Evolutionary conservation across 2,329 filamentous ascomycete genomes (phyloP).

Genomic region (Alternaria angustiovoidea): DNA sequence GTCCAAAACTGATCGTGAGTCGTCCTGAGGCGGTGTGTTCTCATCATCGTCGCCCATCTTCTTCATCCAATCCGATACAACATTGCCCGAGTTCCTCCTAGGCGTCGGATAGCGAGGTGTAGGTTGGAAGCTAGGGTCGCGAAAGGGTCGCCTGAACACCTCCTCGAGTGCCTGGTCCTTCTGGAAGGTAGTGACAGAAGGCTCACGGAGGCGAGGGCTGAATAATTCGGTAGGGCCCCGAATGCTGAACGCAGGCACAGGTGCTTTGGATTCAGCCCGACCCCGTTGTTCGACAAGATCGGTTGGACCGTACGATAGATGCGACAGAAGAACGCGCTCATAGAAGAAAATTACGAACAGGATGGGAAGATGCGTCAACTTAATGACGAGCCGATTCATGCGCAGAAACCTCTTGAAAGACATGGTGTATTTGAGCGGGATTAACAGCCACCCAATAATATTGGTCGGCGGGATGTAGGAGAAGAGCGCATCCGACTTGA

Average conservation of each 20-base stretch:
- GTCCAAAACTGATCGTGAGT: slow-evolving; percentile 66
- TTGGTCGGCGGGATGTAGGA: slow-evolving; percentile 93
- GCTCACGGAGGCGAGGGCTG: slow-evolving; percentile 81
- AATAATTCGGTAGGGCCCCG: slow-evolving; percentile 66
- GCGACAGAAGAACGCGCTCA: slow-evolving; percentile 79
- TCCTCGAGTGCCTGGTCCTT: slow-evolving; percentile 92
- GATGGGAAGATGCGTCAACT: slow-evolving; percentile 86
- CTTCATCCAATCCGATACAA: slow-evolving; percentile 92
- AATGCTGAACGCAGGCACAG: slow-evolving; percentile 53
- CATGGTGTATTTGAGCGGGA: slow-evolving; percentile 81
- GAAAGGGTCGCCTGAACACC: slow-evolving; percentile 77
- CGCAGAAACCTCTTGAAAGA: slow-evolving; percentile 82
- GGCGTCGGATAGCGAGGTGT: slow-evolving; percentile 56
- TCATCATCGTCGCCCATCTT: slow-evolving; percentile 66
- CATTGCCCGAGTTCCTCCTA: slow-evolving; percentile 77
- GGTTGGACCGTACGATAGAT: slow-evolving; percentile 79
- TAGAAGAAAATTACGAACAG: slow-evolving; percentile 88
- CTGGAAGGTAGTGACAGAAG: slow-evolving; percentile 85
- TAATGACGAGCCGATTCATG: slow-evolving; percentile 90
- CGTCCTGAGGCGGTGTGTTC: slow-evolving; percentile 68
- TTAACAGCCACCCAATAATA: slow-evolving; percentile 87
- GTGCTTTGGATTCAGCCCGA: slow-evolving; percentile 67
- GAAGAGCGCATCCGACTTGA: slow-evolving; percentile 96
- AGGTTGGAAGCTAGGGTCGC: slow-evolving; percentile 59
- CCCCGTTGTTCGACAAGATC: slow-evolving; percentile 81